Conservation (phyloP, 257 asterid genomes). For the Fraxinus pennsylvanica region DNA sequence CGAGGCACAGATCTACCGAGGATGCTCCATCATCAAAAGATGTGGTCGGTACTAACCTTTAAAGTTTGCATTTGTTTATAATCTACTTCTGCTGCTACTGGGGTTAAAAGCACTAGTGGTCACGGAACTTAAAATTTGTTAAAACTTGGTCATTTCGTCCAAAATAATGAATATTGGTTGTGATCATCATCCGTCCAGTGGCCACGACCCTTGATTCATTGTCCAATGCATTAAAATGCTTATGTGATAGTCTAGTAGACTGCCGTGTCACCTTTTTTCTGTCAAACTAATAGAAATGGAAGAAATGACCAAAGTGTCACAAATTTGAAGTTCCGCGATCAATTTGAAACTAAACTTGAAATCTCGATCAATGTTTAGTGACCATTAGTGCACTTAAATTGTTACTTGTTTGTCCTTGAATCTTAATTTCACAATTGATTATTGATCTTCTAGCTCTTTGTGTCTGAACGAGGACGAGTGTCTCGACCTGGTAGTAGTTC, state of each 20-base stretch:
- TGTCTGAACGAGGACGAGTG: slow-evolving; percentile 59
- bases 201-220: too few relatives aligned
- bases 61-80: not conserved
- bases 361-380: not conserved
- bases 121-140: not conserved
- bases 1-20: slow-evolving; percentile 61
- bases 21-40: slow-evolving; percentile 63
- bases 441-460: slow-evolving; percentile 49
- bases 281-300: not conserved
- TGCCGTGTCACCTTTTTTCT: too few relatives aligned
- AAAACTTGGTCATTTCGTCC: too few relatives aligned
- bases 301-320: not conserved
- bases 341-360: not conserved
- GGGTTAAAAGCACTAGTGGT: not conserved
- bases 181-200: too few relatives aligned
- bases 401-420: not conserved
- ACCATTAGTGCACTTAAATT: not conserved
- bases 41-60: slow-evolving; percentile 45
- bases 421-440: slow-evolving; percentile 1
- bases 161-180: too few relatives aligned
- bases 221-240: too few relatives aligned
- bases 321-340: not conserved
- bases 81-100: not conserved
- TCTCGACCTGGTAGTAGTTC: slow-evolving; percentile 69
- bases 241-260: too few relatives aligned